Evolutionary conservation across 805 yeast species (phyloP).

Genomic region (Nakazawaea ernobii): DNA sequence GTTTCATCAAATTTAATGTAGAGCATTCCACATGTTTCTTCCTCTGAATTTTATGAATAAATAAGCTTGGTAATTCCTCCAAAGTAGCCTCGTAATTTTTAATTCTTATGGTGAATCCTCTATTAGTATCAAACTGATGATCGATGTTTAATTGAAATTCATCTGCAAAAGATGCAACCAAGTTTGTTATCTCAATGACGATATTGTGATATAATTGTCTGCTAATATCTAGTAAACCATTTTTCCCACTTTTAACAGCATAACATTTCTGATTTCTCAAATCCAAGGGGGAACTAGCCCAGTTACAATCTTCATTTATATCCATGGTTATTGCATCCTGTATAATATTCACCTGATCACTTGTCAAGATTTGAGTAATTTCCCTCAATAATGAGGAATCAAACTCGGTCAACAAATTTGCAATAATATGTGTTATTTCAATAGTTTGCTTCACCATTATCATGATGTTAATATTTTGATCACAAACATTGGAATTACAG

Average conservation of each 20-base stretch:
- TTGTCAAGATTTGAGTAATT: conserved; percentile 22
- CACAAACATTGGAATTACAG: conserved; percentile 19
- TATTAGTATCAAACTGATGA: conserved; percentile 26
- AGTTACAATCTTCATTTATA: conserved; percentile 36
- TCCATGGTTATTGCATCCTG: conserved; percentile 21
- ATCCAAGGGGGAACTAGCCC: conserved; percentile 35
- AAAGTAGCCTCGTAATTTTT: conserved; percentile 13
- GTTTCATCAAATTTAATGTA: conserved; percentile 33
- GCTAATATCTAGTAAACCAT: conserved; percentile 40
- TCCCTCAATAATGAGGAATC: conserved; percentile 16
- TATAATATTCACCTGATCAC: conserved; percentile 19
- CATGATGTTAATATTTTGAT: conserved; percentile 35
- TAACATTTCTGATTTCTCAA: conserved; percentile 37
- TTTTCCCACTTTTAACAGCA: conserved; percentile 37
- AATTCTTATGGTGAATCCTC: conserved; percentile 34
- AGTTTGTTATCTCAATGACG: conserved; percentile 29
- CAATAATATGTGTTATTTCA: conserved; percentile 15
- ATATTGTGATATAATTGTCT: conserved; percentile 33
- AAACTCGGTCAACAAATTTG: conserved; percentile 13
- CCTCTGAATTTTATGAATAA: conserved; percentile 27
- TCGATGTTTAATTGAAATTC: conserved; percentile 22
- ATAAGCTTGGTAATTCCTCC: conserved; percentile 23
- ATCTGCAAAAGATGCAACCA: conserved; percentile 20
- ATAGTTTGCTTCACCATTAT: conserved; percentile 34
- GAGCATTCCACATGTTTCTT: conserved; percentile 31